Base-by-base conservation (phyloP, 202 grass and related monocot genomes). In the Hordeum pubiflorum region DNA sequence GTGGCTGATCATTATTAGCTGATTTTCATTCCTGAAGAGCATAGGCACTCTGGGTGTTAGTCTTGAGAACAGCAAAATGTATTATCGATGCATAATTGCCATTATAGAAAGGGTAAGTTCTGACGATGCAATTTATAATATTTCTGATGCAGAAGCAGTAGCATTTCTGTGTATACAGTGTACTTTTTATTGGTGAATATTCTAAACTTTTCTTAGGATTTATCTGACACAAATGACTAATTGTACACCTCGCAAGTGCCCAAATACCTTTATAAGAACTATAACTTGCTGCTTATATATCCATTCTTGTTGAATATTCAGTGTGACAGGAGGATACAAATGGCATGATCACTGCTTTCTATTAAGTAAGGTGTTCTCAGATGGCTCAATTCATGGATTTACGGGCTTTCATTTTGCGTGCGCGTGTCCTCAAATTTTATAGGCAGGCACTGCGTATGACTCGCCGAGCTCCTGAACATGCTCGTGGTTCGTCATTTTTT, bases 351-450 rank as follows among this genome's bases (percentile, higher is more conserved):
- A 56, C 29, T 79, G 15, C 2, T 65, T 85, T 21, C n/a, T 37
- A 72, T 39, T 82, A 58, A 76, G 34, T 81, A 65, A 81, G 32
- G 27, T 74, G 20, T 69, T 71, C 17, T 69, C 74, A 38, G 38
- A 93, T 94, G 90, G 77, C 64, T 27, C 76, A 15, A 10, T 95
- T 81, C 82, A 85, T 99, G 91, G 89, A 93, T 87, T 87, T 93
- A 15, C 80, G 79, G 54, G 81, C 86, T 63, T 99, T 96, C 50
- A 93, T 99, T 64, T 33, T 91, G 73, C 85, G 87, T 40, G 72
- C 90, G 55, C 90, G 81, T 69, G 92, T 90, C n/a, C 79, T 99
- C 58, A 95, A 90, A 76, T 83, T 99, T 63, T 96, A 96, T 81
- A 95, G 90, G 48, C 92, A 96, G 65, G 85, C 86, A 18, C 54